Evolutionary conservation across 768 basidiomycete species (phyloP).

Genomic region (Termitomyces sp.): DNA sequence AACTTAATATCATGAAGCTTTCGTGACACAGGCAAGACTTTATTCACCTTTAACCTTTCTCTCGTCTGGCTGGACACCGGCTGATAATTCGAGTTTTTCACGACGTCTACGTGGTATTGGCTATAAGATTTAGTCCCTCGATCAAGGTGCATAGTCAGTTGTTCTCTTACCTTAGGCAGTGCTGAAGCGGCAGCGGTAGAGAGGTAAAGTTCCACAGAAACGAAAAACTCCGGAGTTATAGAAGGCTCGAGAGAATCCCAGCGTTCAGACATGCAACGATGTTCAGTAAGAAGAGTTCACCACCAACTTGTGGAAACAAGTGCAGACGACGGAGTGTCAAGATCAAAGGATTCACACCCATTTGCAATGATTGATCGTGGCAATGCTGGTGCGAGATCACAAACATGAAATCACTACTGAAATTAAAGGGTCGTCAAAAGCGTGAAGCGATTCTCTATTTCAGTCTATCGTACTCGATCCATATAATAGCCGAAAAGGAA

Average conservation of each 20-base stretch:
- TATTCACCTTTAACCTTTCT: slow-evolving; percentile 56
- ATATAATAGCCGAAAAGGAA: not conserved
- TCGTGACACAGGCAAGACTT: not conserved
- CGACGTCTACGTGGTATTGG: slow-evolving; percentile 45
- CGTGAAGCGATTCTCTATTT: not conserved
- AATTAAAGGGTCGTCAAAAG: not conserved
- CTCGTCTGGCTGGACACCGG: slow-evolving; percentile 28
- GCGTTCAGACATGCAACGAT: slow-evolving; percentile 23
- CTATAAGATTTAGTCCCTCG: slow-evolving; percentile 16
- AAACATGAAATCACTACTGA: not conserved
- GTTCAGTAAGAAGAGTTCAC: not conserved
- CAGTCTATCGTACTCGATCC: not conserved
- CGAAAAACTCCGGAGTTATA: slow-evolving; percentile 44
- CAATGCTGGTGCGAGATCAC: slow-evolving; percentile 1
- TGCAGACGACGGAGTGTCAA: not conserved
- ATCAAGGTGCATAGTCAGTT: not conserved
- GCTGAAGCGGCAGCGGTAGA: slow-evolving; percentile 43
- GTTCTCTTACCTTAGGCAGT: slow-evolving; percentile 48
- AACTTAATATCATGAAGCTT: slow-evolving; percentile 1
- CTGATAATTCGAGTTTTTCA: slow-evolving; percentile 45
- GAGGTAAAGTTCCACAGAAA: slow-evolving; percentile 58
- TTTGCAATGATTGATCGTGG: slow-evolving; percentile 1
- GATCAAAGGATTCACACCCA: not conserved
- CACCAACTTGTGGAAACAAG: not conserved
- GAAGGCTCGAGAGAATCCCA: slow-evolving; percentile 22